Conservation (phyloP, 176 grass and related monocot species). For the Oryza longistaminata region DNA sequence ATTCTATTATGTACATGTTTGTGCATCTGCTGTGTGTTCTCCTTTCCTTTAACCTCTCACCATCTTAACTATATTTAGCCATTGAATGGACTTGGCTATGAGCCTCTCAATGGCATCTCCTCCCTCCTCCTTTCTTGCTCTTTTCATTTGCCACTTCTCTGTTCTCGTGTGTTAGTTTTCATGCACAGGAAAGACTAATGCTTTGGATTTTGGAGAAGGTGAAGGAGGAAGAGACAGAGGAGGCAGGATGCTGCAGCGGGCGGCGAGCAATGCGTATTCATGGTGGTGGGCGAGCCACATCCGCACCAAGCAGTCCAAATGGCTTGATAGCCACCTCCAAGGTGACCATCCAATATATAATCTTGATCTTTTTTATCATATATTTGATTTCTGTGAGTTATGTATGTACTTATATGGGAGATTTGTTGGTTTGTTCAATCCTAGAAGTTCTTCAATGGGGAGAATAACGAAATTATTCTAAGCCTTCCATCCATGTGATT, state of each 20-base stretch:
- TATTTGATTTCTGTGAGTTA: background rate
- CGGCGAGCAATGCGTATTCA: conserved; percentile 64
- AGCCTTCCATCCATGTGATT: background rate
- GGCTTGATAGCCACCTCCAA: conserved; percentile 67
- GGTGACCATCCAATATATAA: conserved; percentile 21
- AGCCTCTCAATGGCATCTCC: conserved; percentile 41
- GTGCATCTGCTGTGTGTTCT: background rate
- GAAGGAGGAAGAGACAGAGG: conserved; percentile 6
- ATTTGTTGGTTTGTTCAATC: background rate
- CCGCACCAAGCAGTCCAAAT: conserved; percentile 72
- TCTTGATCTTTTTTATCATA: background rate
- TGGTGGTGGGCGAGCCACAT: conserved; percentile 81
- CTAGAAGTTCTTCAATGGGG: background rate
- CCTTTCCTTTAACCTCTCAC: conserved; percentile 40
- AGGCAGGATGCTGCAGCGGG: conserved; percentile 57
- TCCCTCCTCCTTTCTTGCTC: conserved; percentile 38
- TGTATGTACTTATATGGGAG: background rate
- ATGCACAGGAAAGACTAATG: conserved; percentile 36
- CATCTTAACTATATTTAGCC: conserved; percentile 39
- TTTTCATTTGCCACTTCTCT: background rate
- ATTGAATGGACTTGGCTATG: conserved; percentile 33
- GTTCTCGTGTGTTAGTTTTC: conserved; percentile 11
- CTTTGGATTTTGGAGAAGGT: conserved; percentile 29
- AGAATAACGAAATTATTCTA: background rate
- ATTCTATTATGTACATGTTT: background rate